These are phyloP conservation scores for Fusarium protoensiforme DNA, from an alignment of 2,329 filamentous ascomycete genomes.

Conservation along the genomic window DNA sequence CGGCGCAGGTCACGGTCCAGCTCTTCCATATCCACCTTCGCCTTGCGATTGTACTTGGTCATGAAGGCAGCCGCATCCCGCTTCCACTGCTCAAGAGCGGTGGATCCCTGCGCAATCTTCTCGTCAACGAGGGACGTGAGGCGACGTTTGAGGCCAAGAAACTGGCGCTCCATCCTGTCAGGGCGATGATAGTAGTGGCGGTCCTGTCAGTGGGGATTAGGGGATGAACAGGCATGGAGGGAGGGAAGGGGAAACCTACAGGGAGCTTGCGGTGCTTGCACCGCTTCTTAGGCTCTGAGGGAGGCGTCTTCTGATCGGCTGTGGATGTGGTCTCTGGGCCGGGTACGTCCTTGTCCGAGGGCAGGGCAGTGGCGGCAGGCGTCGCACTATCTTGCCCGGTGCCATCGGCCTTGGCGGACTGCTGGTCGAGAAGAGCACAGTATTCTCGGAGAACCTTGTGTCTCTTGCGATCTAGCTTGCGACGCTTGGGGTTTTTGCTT, in stretches of 20 bases:
- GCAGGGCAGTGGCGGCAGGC: neutral
- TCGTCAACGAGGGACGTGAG: neutral
- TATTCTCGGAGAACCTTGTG: neutral
- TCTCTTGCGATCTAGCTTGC: neutral
- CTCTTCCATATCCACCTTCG: neutral
- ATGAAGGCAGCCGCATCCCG: neutral
- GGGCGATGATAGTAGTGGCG: conserved; percentile 4
- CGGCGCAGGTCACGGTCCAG: neutral
- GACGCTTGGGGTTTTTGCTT: neutral
- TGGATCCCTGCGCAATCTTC: neutral
- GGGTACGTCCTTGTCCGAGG: neutral
- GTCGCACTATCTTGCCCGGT: neutral
- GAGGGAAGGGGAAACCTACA: neutral
- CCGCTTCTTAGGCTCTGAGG: neutral
- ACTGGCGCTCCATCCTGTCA: neutral
- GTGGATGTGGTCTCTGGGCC: neutral
- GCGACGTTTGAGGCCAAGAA: neutral
- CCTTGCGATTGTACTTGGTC: neutral
- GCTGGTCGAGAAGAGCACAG: neutral
- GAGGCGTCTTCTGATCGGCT: too few species aligned
- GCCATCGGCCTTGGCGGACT: neutral
- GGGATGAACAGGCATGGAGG: neutral
- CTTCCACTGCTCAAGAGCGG: neutral
- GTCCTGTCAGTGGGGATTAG: neutral
- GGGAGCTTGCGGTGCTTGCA: conserved; percentile 12